Percentiles rank a stretch among this genome's conserved stretches.
Evolutionary conservation across 495 filamentous ascomycete species (phyloP).

Genomic region (Talaromyces wortmannii): DNA sequence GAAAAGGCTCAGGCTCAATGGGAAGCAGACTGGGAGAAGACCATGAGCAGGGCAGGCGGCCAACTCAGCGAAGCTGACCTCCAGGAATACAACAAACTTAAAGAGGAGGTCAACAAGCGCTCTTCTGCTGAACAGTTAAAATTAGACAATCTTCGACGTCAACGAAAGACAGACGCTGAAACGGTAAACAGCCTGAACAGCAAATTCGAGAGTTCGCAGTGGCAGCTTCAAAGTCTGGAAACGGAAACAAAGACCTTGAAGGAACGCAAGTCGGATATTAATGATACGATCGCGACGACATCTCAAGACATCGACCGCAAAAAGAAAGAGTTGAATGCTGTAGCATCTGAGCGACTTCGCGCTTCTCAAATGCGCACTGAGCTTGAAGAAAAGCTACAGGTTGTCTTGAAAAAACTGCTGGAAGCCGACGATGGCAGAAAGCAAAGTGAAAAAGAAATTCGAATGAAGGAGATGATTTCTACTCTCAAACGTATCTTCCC

Average conservation of each 20-base stretch:
- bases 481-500: conserved; percentile 87
- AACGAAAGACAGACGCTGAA: conserved; percentile 82
- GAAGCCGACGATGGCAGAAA: conserved; percentile 78
- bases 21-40: conserved; percentile 78
- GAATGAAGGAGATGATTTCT: conserved; percentile 70
- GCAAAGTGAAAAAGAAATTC: conserved; percentile 72
- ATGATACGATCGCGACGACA: conserved; percentile 55
- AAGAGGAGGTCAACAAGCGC: conserved; percentile 78
- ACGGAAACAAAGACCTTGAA: conserved; percentile 62
- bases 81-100: conserved; percentile 82
- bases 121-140: conserved; percentile 76
- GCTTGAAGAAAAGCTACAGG: conserved; percentile 82
- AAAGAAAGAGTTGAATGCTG: conserved; percentile 80
- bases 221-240: conserved; percentile 64
- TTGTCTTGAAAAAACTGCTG: conserved; percentile 67
- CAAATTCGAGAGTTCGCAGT: conserved; percentile 74
- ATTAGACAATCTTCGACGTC: conserved; percentile 74
- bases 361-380: conserved; percentile 75
- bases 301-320: conserved; percentile 76
- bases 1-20: conserved; percentile 87
- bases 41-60: conserved; percentile 75
- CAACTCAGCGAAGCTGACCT: conserved; percentile 80
- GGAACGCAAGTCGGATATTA: conserved; percentile 55
- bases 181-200: conserved; percentile 78
- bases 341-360: conserved; percentile 78